Conservation (phyloP, 2,329 filamentous ascomycete genomes). For the Cytospora piceae region DNA sequence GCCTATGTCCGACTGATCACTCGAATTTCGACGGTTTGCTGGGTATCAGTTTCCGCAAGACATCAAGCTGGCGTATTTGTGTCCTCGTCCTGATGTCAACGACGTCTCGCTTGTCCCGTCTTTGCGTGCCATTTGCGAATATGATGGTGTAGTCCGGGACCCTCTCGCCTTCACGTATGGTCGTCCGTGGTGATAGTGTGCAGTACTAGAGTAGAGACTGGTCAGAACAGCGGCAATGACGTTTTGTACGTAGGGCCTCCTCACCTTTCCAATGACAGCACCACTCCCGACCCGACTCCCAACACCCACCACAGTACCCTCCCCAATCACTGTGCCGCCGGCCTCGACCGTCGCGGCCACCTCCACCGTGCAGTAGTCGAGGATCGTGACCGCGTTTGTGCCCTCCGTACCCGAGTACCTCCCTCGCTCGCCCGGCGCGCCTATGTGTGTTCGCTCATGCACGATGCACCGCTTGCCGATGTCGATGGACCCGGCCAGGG, state of each 20-base stretch:
- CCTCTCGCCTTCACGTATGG: slow-evolving; percentile 59
- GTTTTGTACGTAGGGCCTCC: slow-evolving; percentile 31
- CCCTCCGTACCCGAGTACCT: slow-evolving; percentile 25
- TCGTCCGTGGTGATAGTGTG: slow-evolving; percentile 68
- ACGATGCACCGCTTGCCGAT: slow-evolving; percentile 83
- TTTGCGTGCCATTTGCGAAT: slow-evolving; percentile 64
- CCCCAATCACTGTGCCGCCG: slow-evolving; percentile 63
- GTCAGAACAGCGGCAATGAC: slow-evolving; percentile 14
- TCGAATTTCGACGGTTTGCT: slow-evolving; percentile 61
- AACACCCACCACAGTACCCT: slow-evolving; percentile 63
- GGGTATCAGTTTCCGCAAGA: slow-evolving; percentile 67
- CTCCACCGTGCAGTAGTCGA: slow-evolving; percentile 66
- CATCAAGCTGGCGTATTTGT: slow-evolving; percentile 69
- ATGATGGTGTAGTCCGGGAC: slow-evolving; percentile 71
- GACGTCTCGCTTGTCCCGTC: slow-evolving; percentile 63
- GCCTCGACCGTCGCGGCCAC: slow-evolving; percentile 63
- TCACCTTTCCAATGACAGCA: slow-evolving; percentile 65
- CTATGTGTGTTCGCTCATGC: slow-evolving; percentile 68
- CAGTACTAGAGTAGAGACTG: slow-evolving; percentile 56
- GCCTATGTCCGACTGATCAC: slow-evolving; percentile 31
- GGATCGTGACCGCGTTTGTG: slow-evolving; percentile 57
- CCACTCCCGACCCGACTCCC: slow-evolving; percentile 63
- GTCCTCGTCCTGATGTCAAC: slow-evolving; percentile 66
- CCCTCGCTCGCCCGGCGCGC: slow-evolving; percentile 44
- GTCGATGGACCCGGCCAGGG: slow-evolving; percentile 76